Percentiles rank a stretch among this genome's conserved stretches.
Evolutionary conservation across 305 asterid species (phyloP).

Genomic region (Fraxinus greggii): DNA sequence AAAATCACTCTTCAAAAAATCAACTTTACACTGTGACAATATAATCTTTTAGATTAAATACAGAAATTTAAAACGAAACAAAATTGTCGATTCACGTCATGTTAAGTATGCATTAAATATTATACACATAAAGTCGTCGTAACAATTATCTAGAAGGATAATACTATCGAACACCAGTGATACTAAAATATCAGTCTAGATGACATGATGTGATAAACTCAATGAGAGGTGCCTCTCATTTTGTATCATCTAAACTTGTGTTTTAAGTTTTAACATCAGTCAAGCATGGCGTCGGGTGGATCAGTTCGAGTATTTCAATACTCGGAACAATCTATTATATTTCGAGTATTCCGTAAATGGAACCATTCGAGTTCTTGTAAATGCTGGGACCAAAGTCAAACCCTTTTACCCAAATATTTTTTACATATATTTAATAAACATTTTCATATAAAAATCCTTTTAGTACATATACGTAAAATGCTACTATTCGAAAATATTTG

Average conservation of each 20-base stretch:
- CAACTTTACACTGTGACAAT: background rate
- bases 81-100: background rate
- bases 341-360: background rate
- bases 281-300: background rate
- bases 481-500: background rate
- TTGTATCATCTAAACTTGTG: no score
- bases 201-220: no score
- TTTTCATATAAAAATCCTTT: background rate
- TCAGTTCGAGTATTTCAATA: background rate
- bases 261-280: no score
- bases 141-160: background rate
- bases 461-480: background rate
- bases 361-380: background rate
- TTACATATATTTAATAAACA: no score
- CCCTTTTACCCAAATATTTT: background rate
- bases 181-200: no score
- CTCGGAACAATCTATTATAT: no score
- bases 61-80: background rate
- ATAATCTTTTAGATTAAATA: background rate
- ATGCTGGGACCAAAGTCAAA: background rate
- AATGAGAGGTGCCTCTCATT: no score
- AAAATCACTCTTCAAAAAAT: background rate
- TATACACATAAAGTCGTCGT: background rate
- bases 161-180: no score
- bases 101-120: background rate